Percentiles rank a stretch among this genome's conserved stretches.
phyloP scores from a whole-genome alignment of 805 yeast species.

The Teunomyces barrocoloradensis region DNA sequence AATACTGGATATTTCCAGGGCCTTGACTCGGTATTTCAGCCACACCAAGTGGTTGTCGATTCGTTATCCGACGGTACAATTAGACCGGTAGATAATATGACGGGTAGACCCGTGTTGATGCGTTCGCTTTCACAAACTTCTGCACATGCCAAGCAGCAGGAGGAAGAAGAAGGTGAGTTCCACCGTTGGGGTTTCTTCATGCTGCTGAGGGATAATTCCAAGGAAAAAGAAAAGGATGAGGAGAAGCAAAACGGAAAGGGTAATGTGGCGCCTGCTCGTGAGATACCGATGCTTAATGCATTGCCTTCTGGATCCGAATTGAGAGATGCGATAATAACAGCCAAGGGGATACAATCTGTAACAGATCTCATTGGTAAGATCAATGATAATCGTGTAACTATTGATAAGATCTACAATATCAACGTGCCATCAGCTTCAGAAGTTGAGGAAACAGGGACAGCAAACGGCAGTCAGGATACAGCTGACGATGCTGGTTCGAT shows the following conservation, averaged over 20 bases:
- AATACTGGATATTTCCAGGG: constrained; percentile 20
- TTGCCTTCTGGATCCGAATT: constrained; percentile 56
- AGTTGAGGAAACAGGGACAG: constrained; percentile 10
- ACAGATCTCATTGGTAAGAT: constrained; percentile 66
- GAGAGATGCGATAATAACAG: constrained; percentile 63
- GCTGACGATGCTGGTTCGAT: constrained; percentile 24
- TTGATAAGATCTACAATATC: constrained; percentile 48
- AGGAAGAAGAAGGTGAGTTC: constrained; percentile 88
- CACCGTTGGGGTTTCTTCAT: constrained; percentile 84
- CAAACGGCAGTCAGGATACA: neutral
- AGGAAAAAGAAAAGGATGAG: neutral
- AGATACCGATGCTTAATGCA: constrained; percentile 32
- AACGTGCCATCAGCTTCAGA: constrained; percentile 13
- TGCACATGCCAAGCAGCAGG: constrained; percentile 69
- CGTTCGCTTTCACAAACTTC: constrained; percentile 65
- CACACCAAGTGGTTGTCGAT: constrained; percentile 73
- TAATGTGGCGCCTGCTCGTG: constrained; percentile 4
- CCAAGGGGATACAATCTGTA: constrained; percentile 72
- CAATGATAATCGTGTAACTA: constrained; percentile 46
- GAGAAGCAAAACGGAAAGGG: neutral
- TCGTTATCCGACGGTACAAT: constrained; percentile 50
- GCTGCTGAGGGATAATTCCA: constrained; percentile 50
- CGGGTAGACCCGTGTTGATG: constrained; percentile 70
- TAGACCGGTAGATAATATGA: constrained; percentile 60
- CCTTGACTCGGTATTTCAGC: constrained; percentile 38